phyloP scores from a whole-genome alignment of 805 yeast species.

The Sugiyamaella marilandica region DNA sequence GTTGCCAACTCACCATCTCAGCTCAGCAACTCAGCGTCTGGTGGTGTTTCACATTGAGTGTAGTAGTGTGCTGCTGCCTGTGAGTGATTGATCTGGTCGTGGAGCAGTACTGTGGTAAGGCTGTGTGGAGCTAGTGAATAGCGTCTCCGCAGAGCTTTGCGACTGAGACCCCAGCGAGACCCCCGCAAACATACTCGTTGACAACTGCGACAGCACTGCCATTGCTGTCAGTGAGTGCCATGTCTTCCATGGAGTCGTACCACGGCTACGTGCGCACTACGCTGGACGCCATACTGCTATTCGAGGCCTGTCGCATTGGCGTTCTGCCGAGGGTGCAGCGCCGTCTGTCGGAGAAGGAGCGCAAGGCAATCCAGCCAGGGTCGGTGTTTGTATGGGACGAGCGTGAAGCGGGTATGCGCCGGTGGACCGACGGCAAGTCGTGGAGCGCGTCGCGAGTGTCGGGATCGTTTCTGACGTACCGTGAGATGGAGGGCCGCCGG shows the following conservation, averaged over 20 bases:
- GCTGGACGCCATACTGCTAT: conserved; percentile 56
- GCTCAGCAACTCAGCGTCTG: no score
- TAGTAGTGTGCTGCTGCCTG: no score
- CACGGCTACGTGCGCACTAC: conserved; percentile 54
- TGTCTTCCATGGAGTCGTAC: conserved; percentile 49
- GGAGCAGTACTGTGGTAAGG: no score
- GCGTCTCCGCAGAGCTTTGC: no score
- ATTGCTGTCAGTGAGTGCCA: not conserved
- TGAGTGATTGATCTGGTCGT: no score
- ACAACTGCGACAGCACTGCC: not conserved
- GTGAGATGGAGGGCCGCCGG: conserved; percentile 47
- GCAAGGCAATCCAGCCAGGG: conserved; percentile 51
- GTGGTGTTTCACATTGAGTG: no score
- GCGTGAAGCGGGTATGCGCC: conserved; percentile 60
- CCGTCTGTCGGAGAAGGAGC: conserved; percentile 53
- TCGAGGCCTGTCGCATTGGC: conserved; percentile 60
- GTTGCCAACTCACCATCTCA: no score
- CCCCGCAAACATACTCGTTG: no score
- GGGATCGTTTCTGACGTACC: conserved; percentile 57
- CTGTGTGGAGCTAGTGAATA: no score
- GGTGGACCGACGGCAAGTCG: conserved; percentile 75
- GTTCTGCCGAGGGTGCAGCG: conserved; percentile 55
- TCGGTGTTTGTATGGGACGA: conserved; percentile 71
- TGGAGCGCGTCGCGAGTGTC: conserved; percentile 72
- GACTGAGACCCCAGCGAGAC: no score